Percentiles rank a stretch among this genome's conserved stretches.
Evolutionary conservation across 257 asterid genomes (phyloP).

Genomic region (Plectranthus barbatus): DNA sequence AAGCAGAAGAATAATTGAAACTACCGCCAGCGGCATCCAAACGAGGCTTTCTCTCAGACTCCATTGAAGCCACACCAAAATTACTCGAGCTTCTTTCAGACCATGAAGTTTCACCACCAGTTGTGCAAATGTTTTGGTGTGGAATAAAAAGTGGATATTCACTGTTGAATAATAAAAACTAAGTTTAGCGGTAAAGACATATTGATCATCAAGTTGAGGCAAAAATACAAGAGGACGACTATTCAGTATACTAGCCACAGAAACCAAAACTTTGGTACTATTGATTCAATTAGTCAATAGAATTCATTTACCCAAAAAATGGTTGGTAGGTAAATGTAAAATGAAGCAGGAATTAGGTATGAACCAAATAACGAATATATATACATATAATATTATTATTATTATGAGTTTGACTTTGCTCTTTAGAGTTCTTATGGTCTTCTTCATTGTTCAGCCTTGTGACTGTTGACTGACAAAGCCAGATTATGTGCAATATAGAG

Average conservation of each 20-base stretch:
- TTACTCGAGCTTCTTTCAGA: slow-evolving; percentile 87
- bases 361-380: too few relatives aligned
- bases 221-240: not conserved
- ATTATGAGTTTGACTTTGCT: too few relatives aligned
- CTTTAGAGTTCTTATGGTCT: too few relatives aligned
- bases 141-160: slow-evolving; percentile 96
- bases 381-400: too few relatives aligned
- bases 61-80: slow-evolving; percentile 91
- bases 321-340: too few relatives aligned
- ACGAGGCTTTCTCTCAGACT: slow-evolving; percentile 75
- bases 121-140: slow-evolving; percentile 72
- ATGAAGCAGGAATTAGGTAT: too few relatives aligned
- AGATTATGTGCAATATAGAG: too few relatives aligned
- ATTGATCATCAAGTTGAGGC: not conserved
- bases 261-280: not conserved
- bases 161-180: slow-evolving; percentile 36
- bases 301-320: too few relatives aligned
- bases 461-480: too few relatives aligned
- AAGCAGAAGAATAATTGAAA: slow-evolving; percentile 70
- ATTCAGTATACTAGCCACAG: not conserved
- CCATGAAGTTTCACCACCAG: slow-evolving; percentile 91
- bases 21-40: slow-evolving; percentile 67
- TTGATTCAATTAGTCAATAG: too few relatives aligned
- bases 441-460: too few relatives aligned
- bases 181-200: too few relatives aligned